Percentiles rank a stretch among this genome's conserved stretches.
Evolutionary conservation across 208 protist species (phyloP).

Genomic region (Strigomonas culicis): DNA sequence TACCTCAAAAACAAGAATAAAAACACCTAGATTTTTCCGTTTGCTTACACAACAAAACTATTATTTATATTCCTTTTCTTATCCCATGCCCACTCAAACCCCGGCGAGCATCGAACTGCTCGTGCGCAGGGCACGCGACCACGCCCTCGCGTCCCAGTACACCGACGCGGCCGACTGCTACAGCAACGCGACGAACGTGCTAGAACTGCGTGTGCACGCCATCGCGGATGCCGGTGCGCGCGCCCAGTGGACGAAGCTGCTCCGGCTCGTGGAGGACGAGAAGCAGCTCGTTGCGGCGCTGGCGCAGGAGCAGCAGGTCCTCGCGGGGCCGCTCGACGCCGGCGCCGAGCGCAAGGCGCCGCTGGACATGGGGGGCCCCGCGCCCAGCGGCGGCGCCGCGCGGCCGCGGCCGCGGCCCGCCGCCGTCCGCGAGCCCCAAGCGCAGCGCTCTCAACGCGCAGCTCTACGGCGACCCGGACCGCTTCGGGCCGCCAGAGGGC

Average conservation of each 20-base stretch:
- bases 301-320: background rate
- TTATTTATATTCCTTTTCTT: background rate
- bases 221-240: slow-evolving; percentile 22
- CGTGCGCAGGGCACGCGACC: slow-evolving; percentile 49
- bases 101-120: slow-evolving; percentile 29
- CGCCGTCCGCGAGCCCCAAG: background rate
- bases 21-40: slow-evolving; percentile 8
- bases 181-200: slow-evolving; percentile 36
- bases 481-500: slow-evolving; percentile 63
- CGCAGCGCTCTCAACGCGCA: slow-evolving; percentile 30
- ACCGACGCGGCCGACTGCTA: slow-evolving; percentile 61
- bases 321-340: background rate
- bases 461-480: slow-evolving; percentile 78
- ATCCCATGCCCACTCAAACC: background rate
- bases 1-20: background rate
- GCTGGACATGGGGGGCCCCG: background rate
- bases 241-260: slow-evolving; percentile 27
- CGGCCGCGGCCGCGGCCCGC: background rate
- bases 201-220: slow-evolving; percentile 21
- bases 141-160: slow-evolving; percentile 67
- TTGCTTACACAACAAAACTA: background rate
- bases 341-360: background rate
- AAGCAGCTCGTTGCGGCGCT: slow-evolving; percentile 5
- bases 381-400: background rate
- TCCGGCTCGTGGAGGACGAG: slow-evolving; percentile 38